Percentiles rank a stretch among this genome's conserved stretches.
These are phyloP conservation scores for Friedmanniomyces endolithicus DNA, from an alignment of 495 filamentous ascomycete genomes.

Conservation along the genomic window DNA sequence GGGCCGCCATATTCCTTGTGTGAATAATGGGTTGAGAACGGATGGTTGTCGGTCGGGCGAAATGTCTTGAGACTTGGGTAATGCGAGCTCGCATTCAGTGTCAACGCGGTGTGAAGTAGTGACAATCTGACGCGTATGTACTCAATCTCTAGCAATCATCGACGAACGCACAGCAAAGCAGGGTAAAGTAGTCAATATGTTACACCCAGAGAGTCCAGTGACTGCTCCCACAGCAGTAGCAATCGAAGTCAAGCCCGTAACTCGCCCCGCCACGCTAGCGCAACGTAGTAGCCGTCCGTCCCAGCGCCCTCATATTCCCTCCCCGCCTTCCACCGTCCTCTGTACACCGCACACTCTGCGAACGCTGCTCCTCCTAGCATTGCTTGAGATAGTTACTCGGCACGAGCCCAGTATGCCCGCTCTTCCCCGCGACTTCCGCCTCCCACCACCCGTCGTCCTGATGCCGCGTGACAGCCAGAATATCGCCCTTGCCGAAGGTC, in stretches of 20 bases:
- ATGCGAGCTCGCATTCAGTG: background rate
- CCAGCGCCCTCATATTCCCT: constrained; percentile 1
- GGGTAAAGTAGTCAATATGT: background rate
- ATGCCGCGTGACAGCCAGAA: constrained; percentile 73
- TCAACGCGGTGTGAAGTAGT: background rate
- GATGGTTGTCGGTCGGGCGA: background rate
- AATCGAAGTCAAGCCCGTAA: background rate
- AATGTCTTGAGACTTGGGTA: background rate
- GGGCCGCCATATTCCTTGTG: background rate
- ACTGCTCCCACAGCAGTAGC: too few relatives aligned
- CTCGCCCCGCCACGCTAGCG: background rate
- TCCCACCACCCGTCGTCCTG: constrained; percentile 99
- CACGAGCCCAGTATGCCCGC: constrained; percentile 65
- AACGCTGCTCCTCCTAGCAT: constrained; percentile 37
- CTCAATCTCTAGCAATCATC: background rate
- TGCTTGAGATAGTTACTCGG: constrained; percentile 93
- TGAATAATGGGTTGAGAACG: background rate
- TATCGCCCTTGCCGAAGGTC: constrained; percentile 84
- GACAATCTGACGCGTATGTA: background rate
- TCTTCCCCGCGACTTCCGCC: constrained; percentile 75
- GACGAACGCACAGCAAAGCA: background rate
- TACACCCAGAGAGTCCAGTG: too few relatives aligned
- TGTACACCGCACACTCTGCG: background rate
- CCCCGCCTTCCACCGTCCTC: constrained; percentile 14
- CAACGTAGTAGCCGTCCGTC: background rate